Evolutionary conservation across 495 filamentous ascomycete genomes (phyloP).

Genomic region (Penicillium nucicola): DNA sequence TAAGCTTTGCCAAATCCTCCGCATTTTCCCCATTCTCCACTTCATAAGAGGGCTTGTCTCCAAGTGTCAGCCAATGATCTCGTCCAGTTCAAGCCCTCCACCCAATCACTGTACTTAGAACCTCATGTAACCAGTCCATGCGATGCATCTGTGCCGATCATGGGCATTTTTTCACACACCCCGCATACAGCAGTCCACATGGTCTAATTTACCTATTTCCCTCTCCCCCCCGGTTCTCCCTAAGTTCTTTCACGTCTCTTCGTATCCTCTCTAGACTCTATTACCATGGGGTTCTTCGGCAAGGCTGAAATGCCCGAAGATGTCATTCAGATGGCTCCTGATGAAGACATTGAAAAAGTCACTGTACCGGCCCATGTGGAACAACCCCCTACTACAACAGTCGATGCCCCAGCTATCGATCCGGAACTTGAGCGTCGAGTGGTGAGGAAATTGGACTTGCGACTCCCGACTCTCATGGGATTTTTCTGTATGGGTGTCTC

Average conservation of each 20-base stretch:
- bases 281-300: conserved; percentile 29
- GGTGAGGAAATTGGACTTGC: conserved; percentile 56
- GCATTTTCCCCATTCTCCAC: neutral
- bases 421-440: conserved; percentile 55
- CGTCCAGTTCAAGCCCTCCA: neutral
- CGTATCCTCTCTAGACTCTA: neutral
- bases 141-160: neutral
- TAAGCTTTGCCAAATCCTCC: conserved; percentile 9
- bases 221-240: neutral
- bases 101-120: neutral
- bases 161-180: neutral
- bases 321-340: conserved; percentile 19
- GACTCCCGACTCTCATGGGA: conserved; percentile 49
- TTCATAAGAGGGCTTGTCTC: too few species aligned
- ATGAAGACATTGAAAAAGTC: conserved; percentile 31
- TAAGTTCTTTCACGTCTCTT: neutral
- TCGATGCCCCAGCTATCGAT: conserved; percentile 31
- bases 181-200: neutral
- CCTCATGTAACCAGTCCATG: neutral
- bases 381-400: conserved; percentile 10
- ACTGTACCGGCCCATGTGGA: conserved; percentile 24
- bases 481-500: conserved; percentile 44
- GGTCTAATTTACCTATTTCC: neutral
- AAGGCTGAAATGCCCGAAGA: conserved; percentile 23
- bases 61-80: neutral